Percentiles rank a stretch among this genome's conserved stretches.
Evolutionary conservation across 2,329 filamentous ascomycete species (phyloP).

Genomic region (Sporothrix globosa): DNA sequence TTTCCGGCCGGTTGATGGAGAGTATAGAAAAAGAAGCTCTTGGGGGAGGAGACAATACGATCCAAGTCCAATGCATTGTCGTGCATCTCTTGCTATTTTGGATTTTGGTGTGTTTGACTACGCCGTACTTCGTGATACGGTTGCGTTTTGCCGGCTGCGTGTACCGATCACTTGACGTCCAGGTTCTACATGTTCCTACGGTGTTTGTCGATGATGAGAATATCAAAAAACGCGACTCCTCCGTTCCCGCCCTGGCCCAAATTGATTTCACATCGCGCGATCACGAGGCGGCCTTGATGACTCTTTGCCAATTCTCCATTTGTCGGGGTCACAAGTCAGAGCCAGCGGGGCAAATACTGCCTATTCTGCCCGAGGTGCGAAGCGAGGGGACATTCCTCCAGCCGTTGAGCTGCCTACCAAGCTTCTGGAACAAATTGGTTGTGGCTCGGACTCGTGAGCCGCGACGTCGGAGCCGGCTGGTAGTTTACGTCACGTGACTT

Average conservation of each 20-base stretch:
- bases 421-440: background rate
- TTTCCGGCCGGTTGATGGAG: conserved; percentile 9
- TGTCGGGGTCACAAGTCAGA: background rate
- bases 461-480: conserved; percentile 13
- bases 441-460: background rate
- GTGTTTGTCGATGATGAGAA: conserved; percentile 12
- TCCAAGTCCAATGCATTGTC: conserved; percentile 10
- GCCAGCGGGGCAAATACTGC: background rate
- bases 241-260: background rate
- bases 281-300: background rate
- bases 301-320: background rate
- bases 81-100: background rate
- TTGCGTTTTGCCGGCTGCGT: background rate
- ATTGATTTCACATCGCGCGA: background rate
- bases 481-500: conserved; percentile 22
- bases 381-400: background rate
- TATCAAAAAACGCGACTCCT: background rate
- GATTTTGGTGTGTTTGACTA: background rate
- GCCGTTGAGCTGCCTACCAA: background rate
- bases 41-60: background rate
- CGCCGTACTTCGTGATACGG: background rate
- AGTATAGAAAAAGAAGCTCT: conserved; percentile 15
- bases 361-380: conserved; percentile 3
- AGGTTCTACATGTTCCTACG: background rate
- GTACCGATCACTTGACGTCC: background rate